phyloP scores from a whole-genome alignment of 2,329 filamentous ascomycete genomes.

The Fusarium denticulatum region DNA sequence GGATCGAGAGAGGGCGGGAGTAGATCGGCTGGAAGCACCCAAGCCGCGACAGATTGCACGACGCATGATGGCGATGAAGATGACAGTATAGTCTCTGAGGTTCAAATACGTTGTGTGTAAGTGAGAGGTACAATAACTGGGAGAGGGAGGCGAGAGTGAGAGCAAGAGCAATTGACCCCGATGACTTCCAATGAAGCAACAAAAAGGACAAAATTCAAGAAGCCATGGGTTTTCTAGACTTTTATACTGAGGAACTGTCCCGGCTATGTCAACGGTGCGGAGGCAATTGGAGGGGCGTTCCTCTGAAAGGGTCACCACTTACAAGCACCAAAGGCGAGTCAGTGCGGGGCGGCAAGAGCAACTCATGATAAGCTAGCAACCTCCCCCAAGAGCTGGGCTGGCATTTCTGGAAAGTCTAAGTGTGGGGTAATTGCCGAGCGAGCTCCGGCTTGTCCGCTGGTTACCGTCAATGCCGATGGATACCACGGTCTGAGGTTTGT shows the following conservation, averaged over 20 bases:
- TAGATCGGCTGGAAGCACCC: constrained; percentile 48
- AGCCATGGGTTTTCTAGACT: constrained; percentile 18
- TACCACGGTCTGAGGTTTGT: constrained; percentile 23
- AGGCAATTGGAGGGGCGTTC: constrained; percentile 24
- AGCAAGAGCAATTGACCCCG: constrained; percentile 15
- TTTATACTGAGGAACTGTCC: constrained; percentile 27
- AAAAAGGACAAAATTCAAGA: neutral
- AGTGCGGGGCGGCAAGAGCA: constrained; percentile 28
- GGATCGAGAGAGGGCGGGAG: constrained; percentile 41
- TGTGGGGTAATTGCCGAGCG: constrained; percentile 37
- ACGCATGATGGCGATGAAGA: constrained; percentile 53
- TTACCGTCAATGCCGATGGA: constrained; percentile 41
- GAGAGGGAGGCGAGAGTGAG: neutral
- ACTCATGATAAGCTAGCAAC: constrained; percentile 31
- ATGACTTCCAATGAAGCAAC: constrained; percentile 23
- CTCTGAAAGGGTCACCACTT: constrained; percentile 9
- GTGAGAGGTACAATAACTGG: neutral
- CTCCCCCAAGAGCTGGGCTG: neutral
- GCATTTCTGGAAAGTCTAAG: constrained; percentile 18
- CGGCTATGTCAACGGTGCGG: constrained; percentile 29
- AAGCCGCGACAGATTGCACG: constrained; percentile 56
- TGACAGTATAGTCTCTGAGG: neutral
- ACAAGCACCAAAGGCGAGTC: constrained; percentile 4
- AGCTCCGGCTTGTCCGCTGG: constrained; percentile 19
- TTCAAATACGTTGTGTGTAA: neutral